Conservation (phyloP, 2,329 filamentous ascomycete genomes). For the Talaromyces sp. region DNA sequence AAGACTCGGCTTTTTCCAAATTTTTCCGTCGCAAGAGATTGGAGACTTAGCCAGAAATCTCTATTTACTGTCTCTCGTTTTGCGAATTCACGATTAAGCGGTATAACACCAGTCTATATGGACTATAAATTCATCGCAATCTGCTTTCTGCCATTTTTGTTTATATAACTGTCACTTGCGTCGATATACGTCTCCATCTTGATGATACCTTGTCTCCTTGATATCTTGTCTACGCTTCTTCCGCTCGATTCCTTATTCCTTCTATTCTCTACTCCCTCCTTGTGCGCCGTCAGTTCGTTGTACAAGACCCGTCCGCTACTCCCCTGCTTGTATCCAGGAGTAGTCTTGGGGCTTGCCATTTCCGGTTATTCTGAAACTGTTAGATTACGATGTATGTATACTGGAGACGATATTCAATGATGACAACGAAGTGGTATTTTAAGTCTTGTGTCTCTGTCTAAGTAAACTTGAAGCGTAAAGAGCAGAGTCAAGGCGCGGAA, state of each 20-base stretch:
- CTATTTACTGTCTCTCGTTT: neutral
- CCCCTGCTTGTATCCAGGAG: neutral
- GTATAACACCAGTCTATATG: neutral
- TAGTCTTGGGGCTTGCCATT: neutral
- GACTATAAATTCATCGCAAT: neutral
- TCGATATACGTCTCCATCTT: conserved; percentile 3
- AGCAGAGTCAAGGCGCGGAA: conserved; percentile 23
- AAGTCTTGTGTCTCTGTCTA: neutral
- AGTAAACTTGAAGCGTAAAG: neutral
- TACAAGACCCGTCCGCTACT: neutral
- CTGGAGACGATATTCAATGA: conserved; percentile 4
- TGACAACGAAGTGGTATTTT: conserved; percentile 1
- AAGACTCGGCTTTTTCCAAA: conserved; percentile 23
- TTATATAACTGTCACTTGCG: neutral
- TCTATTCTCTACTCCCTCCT: neutral
- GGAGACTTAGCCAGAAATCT: conserved; percentile 15
- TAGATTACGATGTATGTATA: conserved; percentile 11
- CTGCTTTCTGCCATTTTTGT: neutral
- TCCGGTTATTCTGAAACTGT: conserved; percentile 2
- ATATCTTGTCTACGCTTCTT: neutral
- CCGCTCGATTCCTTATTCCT: neutral
- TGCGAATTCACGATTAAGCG: conserved; percentile 2
- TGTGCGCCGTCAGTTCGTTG: neutral
- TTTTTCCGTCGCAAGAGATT: conserved; percentile 30
- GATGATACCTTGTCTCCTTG: conserved; percentile 13